Evolutionary conservation across 202 grass and related monocot genomes (phyloP), one percentile per base, ranked within the genome.

Genomic region (Brachypodium distachyon): DNA sequence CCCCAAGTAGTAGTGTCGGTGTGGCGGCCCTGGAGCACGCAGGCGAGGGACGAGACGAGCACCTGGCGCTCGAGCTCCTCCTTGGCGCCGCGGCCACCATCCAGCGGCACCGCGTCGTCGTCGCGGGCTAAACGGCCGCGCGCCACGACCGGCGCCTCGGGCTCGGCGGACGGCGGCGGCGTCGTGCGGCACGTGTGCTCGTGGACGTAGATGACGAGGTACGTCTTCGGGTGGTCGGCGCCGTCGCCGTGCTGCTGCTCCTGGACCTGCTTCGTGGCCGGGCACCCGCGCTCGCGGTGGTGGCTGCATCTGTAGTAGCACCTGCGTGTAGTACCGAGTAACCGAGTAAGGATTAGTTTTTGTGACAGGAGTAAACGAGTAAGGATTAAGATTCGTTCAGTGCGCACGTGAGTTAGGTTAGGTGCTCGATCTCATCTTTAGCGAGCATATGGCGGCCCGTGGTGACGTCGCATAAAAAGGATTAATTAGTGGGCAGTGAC

Each of bases 251-350:
- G 50, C 81, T 46, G 72, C 60, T 55, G 68, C 81, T 53, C 60
- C 60, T 95, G 88, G 62, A 95, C 88, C 41, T 77, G 79, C 85
- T 91, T 95, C 12, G 73, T 67, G 5, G 86, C 92, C 40, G 37
- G 77, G 88, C 92, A 95, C 33, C 7, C 40, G 25, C 72, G 83
- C 36, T 89, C 86, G 0, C 53, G 70, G 63, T 73, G 46, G 74
- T 89, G 76, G 61, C 75, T 82, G 88, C 92, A 95, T 76, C 67
- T 83, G 85, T 31, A 95, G 84, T 95, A 95, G 81, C 83, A 75
- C 80, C 92, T 95, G 92, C 49, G 36, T 12, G 14, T 6, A 13
- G 47, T 19, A 58, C 27, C 19, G n/a, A 32, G 61, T 22, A 32
- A n/a, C n/a, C 16, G 39, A 54, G 48, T 47, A 8, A 39, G 66